A percentile compares a stretch with the other conserved stretches of the same genome.
These are phyloP conservation scores for Asclepias syriaca DNA, from an alignment of 257 asterid species.

Conservation along the genomic window DNA sequence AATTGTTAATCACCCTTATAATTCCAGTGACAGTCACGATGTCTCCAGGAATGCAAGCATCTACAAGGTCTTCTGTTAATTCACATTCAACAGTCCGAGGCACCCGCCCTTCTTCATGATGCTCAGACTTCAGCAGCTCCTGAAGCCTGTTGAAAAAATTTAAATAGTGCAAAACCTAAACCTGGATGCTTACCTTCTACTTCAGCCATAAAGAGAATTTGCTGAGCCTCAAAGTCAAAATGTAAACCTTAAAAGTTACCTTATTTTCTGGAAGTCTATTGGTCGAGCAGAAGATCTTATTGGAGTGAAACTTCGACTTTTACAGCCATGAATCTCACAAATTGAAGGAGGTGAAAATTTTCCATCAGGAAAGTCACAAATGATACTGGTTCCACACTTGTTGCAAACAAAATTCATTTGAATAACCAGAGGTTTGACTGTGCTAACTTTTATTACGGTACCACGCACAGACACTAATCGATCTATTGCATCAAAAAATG, in stretches of 20 bases:
- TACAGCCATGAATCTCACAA: constrained; percentile 85
- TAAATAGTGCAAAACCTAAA: constrained; percentile 8
- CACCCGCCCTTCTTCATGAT: constrained; percentile 91
- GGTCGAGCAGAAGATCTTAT: constrained; percentile 65
- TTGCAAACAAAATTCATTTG: constrained; percentile 82
- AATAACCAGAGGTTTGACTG: constrained; percentile 77
- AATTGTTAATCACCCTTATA: constrained; percentile 82
- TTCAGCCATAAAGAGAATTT: constrained; percentile 5
- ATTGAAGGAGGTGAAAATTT: constrained; percentile 79
- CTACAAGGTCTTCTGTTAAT: constrained; percentile 89
- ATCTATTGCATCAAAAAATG: constrained; percentile 36
- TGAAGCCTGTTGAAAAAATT: constrained; percentile 49
- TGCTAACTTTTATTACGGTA: constrained; percentile 81
- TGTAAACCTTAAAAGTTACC: constrained; percentile 33
- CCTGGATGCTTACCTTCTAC: constrained; percentile 4
- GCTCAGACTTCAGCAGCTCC: constrained; percentile 84
- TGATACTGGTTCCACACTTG: constrained; percentile 69
- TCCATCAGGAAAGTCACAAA: constrained; percentile 85
- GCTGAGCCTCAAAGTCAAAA: constrained; percentile 7
- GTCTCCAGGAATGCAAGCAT: constrained; percentile 98
- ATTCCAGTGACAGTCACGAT: constrained; percentile 88
- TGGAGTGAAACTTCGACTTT: constrained; percentile 59
- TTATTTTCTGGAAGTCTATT: constrained; percentile 90
- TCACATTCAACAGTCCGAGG: constrained; percentile 98
- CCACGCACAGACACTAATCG: constrained; percentile 89